phyloP scores from a whole-genome alignment of 352 stramenopile species.

The Globisporangium canariense region DNA sequence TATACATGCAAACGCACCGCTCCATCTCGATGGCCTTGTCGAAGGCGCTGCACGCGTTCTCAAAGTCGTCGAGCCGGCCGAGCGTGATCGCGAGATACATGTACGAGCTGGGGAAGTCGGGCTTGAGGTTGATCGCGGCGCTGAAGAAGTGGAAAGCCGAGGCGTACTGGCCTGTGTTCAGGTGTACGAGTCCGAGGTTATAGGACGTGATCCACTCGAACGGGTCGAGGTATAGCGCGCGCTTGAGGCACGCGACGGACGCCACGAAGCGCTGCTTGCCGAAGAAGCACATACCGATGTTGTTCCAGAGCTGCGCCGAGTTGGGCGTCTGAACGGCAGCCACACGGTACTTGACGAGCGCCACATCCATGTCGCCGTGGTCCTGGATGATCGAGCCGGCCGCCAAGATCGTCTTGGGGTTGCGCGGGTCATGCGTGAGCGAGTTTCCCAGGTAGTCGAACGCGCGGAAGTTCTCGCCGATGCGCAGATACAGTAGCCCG shows the following conservation, averaged over 20 bases:
- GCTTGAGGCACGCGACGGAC: constrained; percentile 90
- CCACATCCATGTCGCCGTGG: constrained; percentile 92
- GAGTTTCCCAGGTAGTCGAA: constrained; percentile 94
- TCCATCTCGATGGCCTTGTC: constrained; percentile 91
- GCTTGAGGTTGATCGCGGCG: constrained; percentile 85
- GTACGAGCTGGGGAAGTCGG: constrained; percentile 87
- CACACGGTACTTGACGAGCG: constrained; percentile 93
- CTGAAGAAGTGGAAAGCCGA: constrained; percentile 94
- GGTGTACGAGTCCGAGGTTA: constrained; percentile 92
- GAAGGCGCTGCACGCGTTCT: constrained; percentile 90
- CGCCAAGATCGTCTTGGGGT: constrained; percentile 91
- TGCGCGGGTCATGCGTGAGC: constrained; percentile 88
- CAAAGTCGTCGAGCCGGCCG: constrained; percentile 87
- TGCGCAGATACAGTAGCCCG: constrained; percentile 87
- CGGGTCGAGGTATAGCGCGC: constrained; percentile 89
- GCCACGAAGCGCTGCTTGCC: constrained; percentile 86
- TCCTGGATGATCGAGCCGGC: constrained; percentile 93
- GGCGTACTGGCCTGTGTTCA: constrained; percentile 91
- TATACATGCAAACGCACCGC: constrained; percentile 27
- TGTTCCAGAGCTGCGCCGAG: constrained; percentile 94
- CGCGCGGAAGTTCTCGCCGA: constrained; percentile 88
- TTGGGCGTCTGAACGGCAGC: constrained; percentile 90
- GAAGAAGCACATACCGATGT: constrained; percentile 96
- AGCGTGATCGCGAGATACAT: constrained; percentile 93
- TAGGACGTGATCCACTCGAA: constrained; percentile 95